Percentiles rank a stretch among this genome's conserved stretches.
Conservation (phyloP, 2,329 filamentous ascomycete genomes). For the Cladophialophora exuberans region DNA sequence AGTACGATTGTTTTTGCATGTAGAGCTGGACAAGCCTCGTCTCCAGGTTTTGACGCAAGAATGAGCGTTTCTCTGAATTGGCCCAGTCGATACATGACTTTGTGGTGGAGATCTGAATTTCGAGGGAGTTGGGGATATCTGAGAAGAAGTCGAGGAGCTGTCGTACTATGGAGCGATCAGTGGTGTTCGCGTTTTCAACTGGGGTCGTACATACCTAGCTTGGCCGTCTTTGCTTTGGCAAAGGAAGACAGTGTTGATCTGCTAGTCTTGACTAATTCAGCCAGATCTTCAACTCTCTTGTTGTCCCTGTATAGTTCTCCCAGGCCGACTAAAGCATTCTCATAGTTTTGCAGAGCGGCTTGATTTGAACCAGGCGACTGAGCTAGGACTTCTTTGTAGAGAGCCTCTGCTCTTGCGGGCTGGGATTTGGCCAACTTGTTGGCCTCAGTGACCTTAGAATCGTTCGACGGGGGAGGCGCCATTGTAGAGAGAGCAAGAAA, state of each 20-base stretch:
- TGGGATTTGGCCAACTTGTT: constrained; percentile 80
- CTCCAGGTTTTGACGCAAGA: constrained; percentile 97
- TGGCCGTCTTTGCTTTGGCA: constrained; percentile 98
- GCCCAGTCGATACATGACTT: constrained; percentile 99
- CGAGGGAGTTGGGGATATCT: constrained; percentile 89
- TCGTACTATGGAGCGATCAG: constrained; percentile 67
- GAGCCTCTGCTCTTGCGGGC: constrained; percentile 79
- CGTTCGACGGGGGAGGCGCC: constrained; percentile 55
- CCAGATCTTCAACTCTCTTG: constrained; percentile 80
- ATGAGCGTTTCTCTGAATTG: constrained; percentile 73
- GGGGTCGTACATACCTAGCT: constrained; percentile 70
- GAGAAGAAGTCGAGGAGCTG: constrained; percentile 95
- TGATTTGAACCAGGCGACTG: constrained; percentile 84
- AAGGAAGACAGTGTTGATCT: constrained; percentile 91
- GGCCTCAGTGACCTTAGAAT: constrained; percentile 80
- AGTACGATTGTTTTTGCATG: constrained; percentile 97
- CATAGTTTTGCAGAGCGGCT: constrained; percentile 86
- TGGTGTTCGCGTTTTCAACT: constrained; percentile 11
- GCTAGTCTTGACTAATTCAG: constrained; percentile 86
- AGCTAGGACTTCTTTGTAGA: constrained; percentile 88
- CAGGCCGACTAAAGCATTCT: constrained; percentile 82
- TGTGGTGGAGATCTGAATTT: constrained; percentile 91
- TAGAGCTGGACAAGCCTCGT: constrained; percentile 90
- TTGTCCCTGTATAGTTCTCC: constrained; percentile 88
- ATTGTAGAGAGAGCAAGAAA: constrained; percentile 34